Evolutionary conservation across 345 rosid species (phyloP).

Genomic region (sweet orange (Citrus sinensis)): DVS_A1.0 CM039167.1:8945501-8946000

Average conservation of each 20-base stretch:
- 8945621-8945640: neutral
- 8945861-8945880: conserved; percentile 84
- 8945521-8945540: neutral
- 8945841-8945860: conserved; percentile 93
- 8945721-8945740: conserved; percentile 90
- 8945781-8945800: conserved; percentile 81
- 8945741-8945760: conserved; percentile 86
- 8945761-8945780: conserved; percentile 81
- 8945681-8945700: neutral
- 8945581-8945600: neutral
- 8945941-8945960: neutral
- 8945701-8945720: neutral
- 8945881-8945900: conserved; percentile 97
- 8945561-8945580: neutral
- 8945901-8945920: conserved; percentile 98
- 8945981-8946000: neutral
- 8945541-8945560: neutral
- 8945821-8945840: conserved; percentile 95
- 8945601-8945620: neutral
- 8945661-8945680: neutral
- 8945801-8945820: conserved; percentile 81
- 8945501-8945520: neutral
- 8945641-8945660: neutral
- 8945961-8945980: neutral
- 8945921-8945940: conserved; percentile 81